A percentile compares a stretch with the other conserved stretches of the same genome.
Evolutionary conservation across 441 rosid species (phyloP).

Genomic region (Brassica balearica): DNA sequence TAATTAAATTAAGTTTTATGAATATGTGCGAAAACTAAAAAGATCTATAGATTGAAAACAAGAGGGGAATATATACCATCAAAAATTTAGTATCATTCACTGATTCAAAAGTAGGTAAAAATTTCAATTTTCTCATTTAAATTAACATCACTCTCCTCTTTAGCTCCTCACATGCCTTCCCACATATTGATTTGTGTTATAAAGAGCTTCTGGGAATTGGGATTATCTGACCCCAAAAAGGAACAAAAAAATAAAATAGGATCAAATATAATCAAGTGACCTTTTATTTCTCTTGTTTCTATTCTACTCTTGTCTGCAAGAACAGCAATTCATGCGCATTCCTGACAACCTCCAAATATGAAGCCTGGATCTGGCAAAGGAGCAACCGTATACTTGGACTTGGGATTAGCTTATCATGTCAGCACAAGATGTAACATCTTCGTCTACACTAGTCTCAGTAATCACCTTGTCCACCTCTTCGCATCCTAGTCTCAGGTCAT

Average conservation of each 20-base stretch:
- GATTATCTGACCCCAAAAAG: not conserved
- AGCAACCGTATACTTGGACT: not conserved
- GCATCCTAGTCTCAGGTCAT: conserved; percentile 38
- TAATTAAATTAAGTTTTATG: no score
- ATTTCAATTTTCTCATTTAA: conserved; percentile 1
- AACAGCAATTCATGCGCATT: conserved; percentile 13
- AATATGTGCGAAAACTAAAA: not conserved
- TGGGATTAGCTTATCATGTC: conserved; percentile 21
- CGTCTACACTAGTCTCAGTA: conserved; percentile 33
- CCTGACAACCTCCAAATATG: conserved; percentile 11
- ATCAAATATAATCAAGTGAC: conserved; percentile 30
- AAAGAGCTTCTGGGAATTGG: not conserved
- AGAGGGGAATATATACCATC: not conserved
- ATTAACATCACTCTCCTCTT: conserved; percentile 5
- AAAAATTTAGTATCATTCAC: not conserved
- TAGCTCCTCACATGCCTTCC: not conserved
- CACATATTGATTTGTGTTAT: conserved; percentile 19
- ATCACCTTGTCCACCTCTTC: conserved; percentile 27
- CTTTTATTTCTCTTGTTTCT: conserved; percentile 18
- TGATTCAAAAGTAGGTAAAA: not conserved
- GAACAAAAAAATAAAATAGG: conserved; percentile 7
- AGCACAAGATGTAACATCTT: conserved; percentile 23
- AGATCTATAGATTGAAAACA: not conserved
- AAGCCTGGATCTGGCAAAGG: conserved; percentile 29
- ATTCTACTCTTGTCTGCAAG: conserved; percentile 35